Percentiles rank a stretch among this genome's conserved stretches.
phyloP scores from a whole-genome alignment of 805 yeast species.

The Ogataea nonfermentans region DNA sequence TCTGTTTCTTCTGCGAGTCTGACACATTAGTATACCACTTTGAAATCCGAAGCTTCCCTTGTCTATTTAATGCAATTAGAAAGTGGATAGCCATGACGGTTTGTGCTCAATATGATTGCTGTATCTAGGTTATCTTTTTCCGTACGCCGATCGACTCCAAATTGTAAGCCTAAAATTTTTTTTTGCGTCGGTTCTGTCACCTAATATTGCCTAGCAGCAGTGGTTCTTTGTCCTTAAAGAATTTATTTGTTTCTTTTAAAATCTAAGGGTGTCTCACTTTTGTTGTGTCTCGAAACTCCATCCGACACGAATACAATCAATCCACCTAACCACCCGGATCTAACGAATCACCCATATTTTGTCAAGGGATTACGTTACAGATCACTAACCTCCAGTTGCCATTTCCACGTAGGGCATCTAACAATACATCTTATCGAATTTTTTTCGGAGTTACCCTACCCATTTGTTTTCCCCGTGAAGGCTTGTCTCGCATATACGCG shows the following conservation, averaged over 20 bases:
- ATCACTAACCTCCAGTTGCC: constrained; percentile 2
- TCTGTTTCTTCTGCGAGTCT: constrained; percentile 44
- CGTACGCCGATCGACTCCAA: constrained; percentile 8
- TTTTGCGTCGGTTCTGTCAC: constrained; percentile 9
- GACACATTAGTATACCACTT: constrained; percentile 58
- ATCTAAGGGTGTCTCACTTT: not conserved
- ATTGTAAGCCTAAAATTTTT: not conserved
- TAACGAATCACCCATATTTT: not conserved
- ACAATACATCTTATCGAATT: constrained; percentile 8
- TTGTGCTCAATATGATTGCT: not conserved
- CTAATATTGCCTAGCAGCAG: constrained; percentile 1
- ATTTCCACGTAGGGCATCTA: constrained; percentile 3
- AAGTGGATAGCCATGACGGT: constrained; percentile 70
- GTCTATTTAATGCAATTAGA: constrained; percentile 81
- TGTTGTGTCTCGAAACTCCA: not conserved
- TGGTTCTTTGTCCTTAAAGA: constrained; percentile 5
- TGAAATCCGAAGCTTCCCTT: constrained; percentile 86
- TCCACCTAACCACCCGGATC: not conserved
- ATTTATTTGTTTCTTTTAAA: constrained; percentile 8
- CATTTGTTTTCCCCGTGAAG: constrained; percentile 1
- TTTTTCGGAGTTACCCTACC: constrained; percentile 8
- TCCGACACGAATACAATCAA: too few species aligned
- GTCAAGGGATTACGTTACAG: too few species aligned
- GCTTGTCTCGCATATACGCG: constrained; percentile 12
- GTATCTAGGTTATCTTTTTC: not conserved